These are phyloP conservation scores for Tubosaeta brunneosetosa DNA, from an alignment of 768 basidiomycete genomes.

Conservation along the genomic window DNA sequence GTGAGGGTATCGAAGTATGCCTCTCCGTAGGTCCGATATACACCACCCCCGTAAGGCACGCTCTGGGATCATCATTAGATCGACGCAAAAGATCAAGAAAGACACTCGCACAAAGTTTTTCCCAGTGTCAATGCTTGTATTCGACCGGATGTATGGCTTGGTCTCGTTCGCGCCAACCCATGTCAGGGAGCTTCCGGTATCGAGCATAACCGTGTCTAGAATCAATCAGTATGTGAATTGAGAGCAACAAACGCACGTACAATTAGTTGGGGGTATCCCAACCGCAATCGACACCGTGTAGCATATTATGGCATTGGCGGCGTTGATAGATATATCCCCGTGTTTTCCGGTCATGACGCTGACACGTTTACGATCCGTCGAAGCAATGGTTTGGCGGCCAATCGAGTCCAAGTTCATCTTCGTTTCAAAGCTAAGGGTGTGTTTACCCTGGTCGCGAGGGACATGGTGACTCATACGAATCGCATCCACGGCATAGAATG, in stretches of 20 bases:
- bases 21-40: neutral
- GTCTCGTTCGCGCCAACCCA: conserved; percentile 18
- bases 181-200: conserved; percentile 29
- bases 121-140: conserved; percentile 12
- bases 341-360: too few species aligned
- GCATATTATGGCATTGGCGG: neutral
- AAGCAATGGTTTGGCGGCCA: too few species aligned
- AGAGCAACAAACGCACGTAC: conserved; percentile 9
- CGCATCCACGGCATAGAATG: too few species aligned
- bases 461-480: too few species aligned
- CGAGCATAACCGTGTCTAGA: conserved; percentile 24
- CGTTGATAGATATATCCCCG: too few species aligned
- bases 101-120: neutral
- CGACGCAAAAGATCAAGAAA: neutral
- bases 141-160: conserved; percentile 9
- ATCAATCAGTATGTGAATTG: neutral
- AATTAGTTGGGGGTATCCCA: conserved; percentile 22
- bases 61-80: neutral
- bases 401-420: too few species aligned
- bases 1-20: neutral
- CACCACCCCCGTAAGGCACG: too few species aligned
- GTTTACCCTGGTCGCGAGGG: too few species aligned
- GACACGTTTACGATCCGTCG: too few species aligned
- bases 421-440: too few species aligned
- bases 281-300: conserved; percentile 29